Evolutionary conservation across 2,329 filamentous ascomycete species (phyloP).

Genomic region (Huntiella bhutanensis): DNA sequence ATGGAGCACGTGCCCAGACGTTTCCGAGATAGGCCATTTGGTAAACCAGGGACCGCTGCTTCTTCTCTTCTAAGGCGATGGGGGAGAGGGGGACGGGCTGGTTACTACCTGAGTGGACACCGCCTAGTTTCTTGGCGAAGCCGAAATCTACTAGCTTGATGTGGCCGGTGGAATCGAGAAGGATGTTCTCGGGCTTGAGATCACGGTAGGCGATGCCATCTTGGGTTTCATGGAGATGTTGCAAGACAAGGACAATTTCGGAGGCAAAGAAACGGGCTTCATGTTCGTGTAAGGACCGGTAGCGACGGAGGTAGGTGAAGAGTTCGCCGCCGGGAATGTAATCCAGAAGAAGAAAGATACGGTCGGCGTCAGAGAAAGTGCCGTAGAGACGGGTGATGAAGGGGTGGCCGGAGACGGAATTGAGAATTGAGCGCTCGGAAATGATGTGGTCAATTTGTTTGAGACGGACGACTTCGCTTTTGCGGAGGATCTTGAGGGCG

Average conservation of each 20-base stretch:
- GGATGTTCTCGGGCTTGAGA: slow-evolving; percentile 65
- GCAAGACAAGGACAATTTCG: slow-evolving; percentile 65
- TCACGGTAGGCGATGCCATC: slow-evolving; percentile 65
- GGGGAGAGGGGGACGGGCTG: not conserved
- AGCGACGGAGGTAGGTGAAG: slow-evolving; percentile 63
- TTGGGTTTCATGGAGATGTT: slow-evolving; percentile 62
- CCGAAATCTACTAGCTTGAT: slow-evolving; percentile 74
- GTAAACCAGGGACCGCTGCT: not conserved
- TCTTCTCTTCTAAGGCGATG: not conserved
- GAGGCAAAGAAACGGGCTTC: slow-evolving; percentile 68
- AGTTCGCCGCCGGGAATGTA: slow-evolving; percentile 72
- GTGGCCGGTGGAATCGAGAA: slow-evolving; percentile 60
- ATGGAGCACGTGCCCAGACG: not conserved
- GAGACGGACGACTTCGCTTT: slow-evolving; percentile 55
- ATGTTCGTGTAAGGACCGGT: slow-evolving; percentile 59
- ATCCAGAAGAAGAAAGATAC: slow-evolving; percentile 66
- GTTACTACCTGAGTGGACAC: not conserved
- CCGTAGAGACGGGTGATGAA: slow-evolving; percentile 66
- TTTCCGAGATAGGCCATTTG: too few species aligned
- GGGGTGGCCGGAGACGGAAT: slow-evolving; percentile 59
- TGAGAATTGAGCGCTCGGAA: slow-evolving; percentile 62
- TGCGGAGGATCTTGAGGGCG: slow-evolving; percentile 62
- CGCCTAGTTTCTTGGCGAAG: slow-evolving; percentile 60
- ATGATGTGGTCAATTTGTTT: slow-evolving; percentile 79
- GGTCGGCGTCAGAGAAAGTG: slow-evolving; percentile 63